A percentile compares a stretch with the other conserved stretches of the same genome.
Evolutionary conservation across 495 filamentous ascomycete species (phyloP).

Genomic region (Pyrenula massariospora): DNA sequence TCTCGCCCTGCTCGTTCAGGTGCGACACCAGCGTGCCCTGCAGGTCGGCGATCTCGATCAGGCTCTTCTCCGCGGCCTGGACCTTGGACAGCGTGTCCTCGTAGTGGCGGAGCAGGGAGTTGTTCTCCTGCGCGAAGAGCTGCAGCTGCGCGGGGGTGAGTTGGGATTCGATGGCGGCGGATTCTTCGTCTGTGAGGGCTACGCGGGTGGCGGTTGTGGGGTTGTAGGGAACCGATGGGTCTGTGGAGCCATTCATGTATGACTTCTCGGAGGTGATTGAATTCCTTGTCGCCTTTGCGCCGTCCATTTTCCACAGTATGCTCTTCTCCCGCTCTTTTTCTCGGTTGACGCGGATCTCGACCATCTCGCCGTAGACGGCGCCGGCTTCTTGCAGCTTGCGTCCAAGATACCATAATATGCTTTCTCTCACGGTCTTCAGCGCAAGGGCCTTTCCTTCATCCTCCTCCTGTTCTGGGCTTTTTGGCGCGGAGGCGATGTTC

Average conservation of each 20-base stretch:
- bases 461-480: slow-evolving; percentile 48
- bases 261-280: neutral
- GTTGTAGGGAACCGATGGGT: slow-evolving; percentile 5
- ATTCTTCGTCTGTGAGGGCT: slow-evolving; percentile 27
- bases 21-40: slow-evolving; percentile 81
- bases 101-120: slow-evolving; percentile 82
- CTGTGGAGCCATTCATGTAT: slow-evolving; percentile 6
- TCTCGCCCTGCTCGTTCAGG: slow-evolving; percentile 69
- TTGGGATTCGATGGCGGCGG: slow-evolving; percentile 41
- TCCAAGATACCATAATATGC: slow-evolving; percentile 71
- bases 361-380: slow-evolving; percentile 73
- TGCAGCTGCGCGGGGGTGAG: slow-evolving; percentile 77
- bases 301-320: slow-evolving; percentile 54
- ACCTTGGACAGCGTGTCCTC: slow-evolving; percentile 88
- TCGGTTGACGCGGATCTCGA: slow-evolving; percentile 73
- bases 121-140: slow-evolving; percentile 88
- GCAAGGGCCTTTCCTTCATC: slow-evolving; percentile 57
- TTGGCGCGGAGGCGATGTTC: slow-evolving; percentile 13
- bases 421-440: slow-evolving; percentile 56
- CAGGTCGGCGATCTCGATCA: slow-evolving; percentile 85
- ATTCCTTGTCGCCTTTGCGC: slow-evolving; percentile 4
- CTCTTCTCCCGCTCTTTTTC: slow-evolving; percentile 85
- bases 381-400: slow-evolving; percentile 62
- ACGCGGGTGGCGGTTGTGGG: neutral
- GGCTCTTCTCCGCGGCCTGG: slow-evolving; percentile 81